A percentile compares a stretch with the other conserved stretches of the same genome.
These are phyloP conservation scores for Cladosporium sp. DNA, from an alignment of 2,329 filamentous ascomycete genomes.

Conservation along the genomic window DNA sequence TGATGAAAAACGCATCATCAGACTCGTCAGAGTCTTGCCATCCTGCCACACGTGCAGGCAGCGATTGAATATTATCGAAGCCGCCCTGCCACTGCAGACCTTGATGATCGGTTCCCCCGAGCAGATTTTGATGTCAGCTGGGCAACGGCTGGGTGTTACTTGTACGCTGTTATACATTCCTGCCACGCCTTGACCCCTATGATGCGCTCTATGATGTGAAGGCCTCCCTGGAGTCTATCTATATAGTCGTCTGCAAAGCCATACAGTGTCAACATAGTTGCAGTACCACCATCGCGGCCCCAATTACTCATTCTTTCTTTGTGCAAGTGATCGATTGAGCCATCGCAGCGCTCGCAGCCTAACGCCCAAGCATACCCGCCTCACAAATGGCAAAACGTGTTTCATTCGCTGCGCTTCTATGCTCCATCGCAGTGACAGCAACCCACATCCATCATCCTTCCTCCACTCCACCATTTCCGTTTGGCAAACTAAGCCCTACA, in stretches of 20 bases:
- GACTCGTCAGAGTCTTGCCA: neutral
- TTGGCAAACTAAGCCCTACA: neutral
- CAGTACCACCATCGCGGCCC: neutral
- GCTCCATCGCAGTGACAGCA: constrained; percentile 7
- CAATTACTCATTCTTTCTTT: neutral
- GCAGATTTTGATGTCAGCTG: neutral
- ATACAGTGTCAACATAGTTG: neutral
- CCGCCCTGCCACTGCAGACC: constrained; percentile 9
- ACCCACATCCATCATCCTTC: constrained; percentile 13
- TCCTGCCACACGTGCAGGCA: constrained; percentile 4
- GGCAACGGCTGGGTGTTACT: constrained; percentile 12
- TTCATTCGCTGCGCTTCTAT: constrained; percentile 3
- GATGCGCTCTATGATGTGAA: neutral
- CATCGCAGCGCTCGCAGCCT: neutral
- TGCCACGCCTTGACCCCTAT: constrained; percentile 8
- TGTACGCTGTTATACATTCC: constrained; percentile 12
- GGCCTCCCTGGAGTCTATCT: neutral
- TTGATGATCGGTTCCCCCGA: neutral
- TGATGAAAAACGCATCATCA: neutral
- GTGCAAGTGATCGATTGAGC: neutral
- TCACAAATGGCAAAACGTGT: constrained; percentile 18
- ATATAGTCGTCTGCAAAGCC: neutral
- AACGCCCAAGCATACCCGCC: neutral
- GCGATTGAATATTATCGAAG: neutral
- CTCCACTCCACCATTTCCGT: neutral